Evolutionary conservation across 164 flowering plant species (phyloP).

Genomic region (Chimonanthus salicifolius): DNA sequence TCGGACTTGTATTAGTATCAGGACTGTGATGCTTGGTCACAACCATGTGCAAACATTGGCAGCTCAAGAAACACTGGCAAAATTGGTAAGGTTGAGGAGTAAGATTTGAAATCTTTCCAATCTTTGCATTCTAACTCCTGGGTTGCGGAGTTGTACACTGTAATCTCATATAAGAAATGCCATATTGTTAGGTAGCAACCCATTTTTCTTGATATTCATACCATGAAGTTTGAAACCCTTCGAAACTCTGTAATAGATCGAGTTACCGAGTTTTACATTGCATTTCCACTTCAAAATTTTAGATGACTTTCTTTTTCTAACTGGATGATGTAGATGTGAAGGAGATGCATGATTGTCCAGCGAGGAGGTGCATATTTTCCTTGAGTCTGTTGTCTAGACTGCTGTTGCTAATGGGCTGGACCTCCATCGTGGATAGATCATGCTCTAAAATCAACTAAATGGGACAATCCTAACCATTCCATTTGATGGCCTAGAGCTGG

Average conservation of each 20-base stretch:
- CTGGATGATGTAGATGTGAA: not conserved
- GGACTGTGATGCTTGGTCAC: slow-evolving; percentile 92
- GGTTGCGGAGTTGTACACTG: slow-evolving; percentile 1
- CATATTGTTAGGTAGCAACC: not conserved
- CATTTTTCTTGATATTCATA: not conserved
- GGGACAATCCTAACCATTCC: not conserved
- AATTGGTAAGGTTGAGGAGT: slow-evolving; percentile 73
- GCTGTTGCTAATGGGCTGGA: not conserved
- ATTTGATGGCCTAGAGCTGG: not conserved
- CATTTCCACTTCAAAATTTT: not conserved
- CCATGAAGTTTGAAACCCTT: not conserved
- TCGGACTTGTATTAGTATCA: slow-evolving; percentile 81
- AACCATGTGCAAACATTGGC: slow-evolving; percentile 74
- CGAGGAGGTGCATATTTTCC: not conserved
- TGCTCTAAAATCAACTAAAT: not conserved
- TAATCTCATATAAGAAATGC: slow-evolving; percentile 2
- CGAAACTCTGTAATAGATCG: not conserved
- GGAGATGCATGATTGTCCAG: not conserved
- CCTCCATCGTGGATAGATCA: not conserved
- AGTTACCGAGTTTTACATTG: not conserved
- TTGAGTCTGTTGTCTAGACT: not conserved
- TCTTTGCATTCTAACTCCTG: not conserved
- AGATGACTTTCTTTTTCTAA: not conserved
- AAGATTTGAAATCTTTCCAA: slow-evolving; percentile 36
- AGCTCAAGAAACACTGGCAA: slow-evolving; percentile 84